Evolutionary conservation across 108 stramenopile genomes (phyloP), one percentile per base, ranked within the genome.

Genomic region (Cyclotella baltica): DNA sequence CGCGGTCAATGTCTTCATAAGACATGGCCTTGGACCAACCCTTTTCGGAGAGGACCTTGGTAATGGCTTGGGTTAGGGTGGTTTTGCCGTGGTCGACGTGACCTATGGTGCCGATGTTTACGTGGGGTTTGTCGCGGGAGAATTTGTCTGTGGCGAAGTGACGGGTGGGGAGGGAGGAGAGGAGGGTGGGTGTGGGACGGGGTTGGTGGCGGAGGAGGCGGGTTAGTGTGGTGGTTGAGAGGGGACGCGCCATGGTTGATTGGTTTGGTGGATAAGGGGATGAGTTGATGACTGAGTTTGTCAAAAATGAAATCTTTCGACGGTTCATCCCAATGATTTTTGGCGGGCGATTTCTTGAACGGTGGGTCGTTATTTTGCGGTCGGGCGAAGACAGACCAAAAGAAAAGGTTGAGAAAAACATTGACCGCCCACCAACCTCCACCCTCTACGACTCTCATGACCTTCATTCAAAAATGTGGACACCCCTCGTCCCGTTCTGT

Each of bases 61-160:
- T 97, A 82, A 99, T 99, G 66, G 99, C 99, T 72, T 98, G 98
- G 22, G 99, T 99, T 56, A 99, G 86, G 9, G 99, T 99, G 50
- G 99, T 99, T 81, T 99, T 99, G 71, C 99, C 99, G 88, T 99
- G 99, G 87, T 99, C 99, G 81, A 98, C 98, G 72, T 99, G 98
- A 56, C 99, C 99, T 75, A 99, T 99, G 72, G 99, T 99, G 40
- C 99, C 99, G 69, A 99, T 97, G 85, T 98, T 98, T 13, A 98
- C 93, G 86, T 98, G 98, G 23, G 98, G 98, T 84, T 98, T 98
- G 78, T 78, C 74, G 58, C 99, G 96, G 56, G 88, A 78, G 80
- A 91, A 99, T 72, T 87, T 85, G 36, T 87, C 86, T 0, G 83
- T 78, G 69, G 82, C 82, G 67, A 83, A 86, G 73, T 77, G 22